Base-by-base conservation (phyloP, 495 filamentous ascomycete species). In the Chaetomium cochliodes region DNA sequence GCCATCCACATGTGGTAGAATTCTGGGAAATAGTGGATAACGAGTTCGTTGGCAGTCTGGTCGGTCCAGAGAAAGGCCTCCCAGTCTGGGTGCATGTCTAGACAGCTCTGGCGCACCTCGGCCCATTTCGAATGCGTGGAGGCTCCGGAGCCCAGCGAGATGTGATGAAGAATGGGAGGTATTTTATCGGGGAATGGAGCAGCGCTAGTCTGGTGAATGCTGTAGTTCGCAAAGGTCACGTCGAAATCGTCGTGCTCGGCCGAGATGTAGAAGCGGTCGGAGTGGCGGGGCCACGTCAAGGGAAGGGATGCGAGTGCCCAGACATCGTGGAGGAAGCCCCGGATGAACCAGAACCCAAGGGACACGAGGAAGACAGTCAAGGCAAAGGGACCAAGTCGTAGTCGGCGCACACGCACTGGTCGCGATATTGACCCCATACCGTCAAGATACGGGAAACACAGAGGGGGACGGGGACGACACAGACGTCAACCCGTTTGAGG, bases 101-200 rank as follows among this genome's bases (percentile, higher is more conserved):
- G 23, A 44, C 76, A 78, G 52, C 57, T 67, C 57, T 76, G 73
- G 33, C 75, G 53, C n/a, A 74, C 76, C 2, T 66, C 67, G 37
- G 62, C 42, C 76, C 77, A 78, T 57, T 72, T 69, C 22, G 60
- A 62, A 22, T 72, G 68, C 2, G 63, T 60, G 1, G 58, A 50
- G 18, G 70, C 60, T 2, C 68, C 62, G 5, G 65, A 57, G 16
- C 73, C 77, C 23, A 78, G 68, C 28, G 73, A 64, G 53, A 80
- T 76, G 67, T 80, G 77, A 52, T 78, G 77, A 18, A 78, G 65
- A 11, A 78, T 63, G 2, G 76, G 70, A 0, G 77, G 77, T 13
- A 80, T 68, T 1, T 67, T 60, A 60, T 78, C 75, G 3, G 70
- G 60, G 44, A 72, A 72, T 2, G 72, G 69, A 0, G 64, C 68